Evolutionary conservation across 345 rosid species (phyloP), one percentile per base, ranked within the genome.

Genomic region (Ceriops tagal): DNA sequence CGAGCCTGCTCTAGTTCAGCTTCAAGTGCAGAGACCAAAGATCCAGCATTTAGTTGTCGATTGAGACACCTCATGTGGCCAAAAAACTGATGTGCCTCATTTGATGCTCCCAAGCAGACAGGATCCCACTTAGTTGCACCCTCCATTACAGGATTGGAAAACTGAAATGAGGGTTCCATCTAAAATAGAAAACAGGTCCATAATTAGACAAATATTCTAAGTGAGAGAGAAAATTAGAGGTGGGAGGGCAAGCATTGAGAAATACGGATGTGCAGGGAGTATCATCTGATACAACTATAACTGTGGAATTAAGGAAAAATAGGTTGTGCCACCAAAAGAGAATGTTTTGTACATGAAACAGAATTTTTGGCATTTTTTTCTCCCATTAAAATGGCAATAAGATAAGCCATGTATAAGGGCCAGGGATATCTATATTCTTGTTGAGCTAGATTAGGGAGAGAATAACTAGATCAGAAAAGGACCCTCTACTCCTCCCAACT

Each of bases 111-210:
- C 62, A 83, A 77, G 70, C 77, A 73, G 65, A 85, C 79, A 18
- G 90, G 90, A 66, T 88, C 89, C 97, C 97, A 92, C 81, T 89
- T 92, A 32, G 97, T 88, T 63, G 87, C 84, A 26, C 93, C 86
- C 78, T 92, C 97, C 92, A 92, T 86, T n/a, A 84, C 85, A 22
- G 75, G 78, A 73, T 81, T 80, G 53, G 86, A 63, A 77, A 80
- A 76, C 79, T 87, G 90, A 61, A 79, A 75, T 15, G 88, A 79
- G 59, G 91, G 84, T 67, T 81, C 87, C 9, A 79, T 75, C 95
- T 91, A 80, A 55, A 73, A 73, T 67, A 30, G 58, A 64, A 55
- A 57, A 62, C 60, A 61, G 35, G 18, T 69, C 47, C 64, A 58
- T 18, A 22, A 62, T 73, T 61, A 71, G 73, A 59, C 8, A 62